Percentiles rank a stretch among this genome's conserved stretches.
Evolutionary conservation across 1,139 yeast genomes (phyloP).

Genomic region (Magnusiomyces clavatus): DNA sequence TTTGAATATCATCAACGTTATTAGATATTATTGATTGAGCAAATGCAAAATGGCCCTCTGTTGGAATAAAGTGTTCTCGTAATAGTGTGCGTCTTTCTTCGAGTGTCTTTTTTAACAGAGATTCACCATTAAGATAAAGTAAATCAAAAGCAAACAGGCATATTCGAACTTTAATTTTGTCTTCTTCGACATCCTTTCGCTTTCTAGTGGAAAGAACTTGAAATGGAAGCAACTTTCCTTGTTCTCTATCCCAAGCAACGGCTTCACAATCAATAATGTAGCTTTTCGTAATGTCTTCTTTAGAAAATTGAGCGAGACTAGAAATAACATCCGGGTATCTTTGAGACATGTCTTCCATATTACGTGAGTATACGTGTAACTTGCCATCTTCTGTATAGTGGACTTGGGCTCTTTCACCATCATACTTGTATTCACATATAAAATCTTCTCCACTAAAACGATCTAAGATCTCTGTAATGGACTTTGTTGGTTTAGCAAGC

Average conservation of each 20-base stretch:
- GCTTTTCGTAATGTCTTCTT: slow-evolving; percentile 32
- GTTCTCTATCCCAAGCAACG: slow-evolving; percentile 91
- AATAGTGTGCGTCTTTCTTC: slow-evolving; percentile 61
- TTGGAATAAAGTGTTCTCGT: slow-evolving; percentile 46
- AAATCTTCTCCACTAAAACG: slow-evolving; percentile 78
- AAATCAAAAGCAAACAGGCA: slow-evolving; percentile 91
- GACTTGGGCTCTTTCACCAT: slow-evolving; percentile 96
- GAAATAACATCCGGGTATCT: slow-evolving; percentile 85
- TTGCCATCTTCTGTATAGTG: slow-evolving; percentile 63
- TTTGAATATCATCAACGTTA: slow-evolving; percentile 65
- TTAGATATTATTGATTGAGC: slow-evolving; percentile 72
- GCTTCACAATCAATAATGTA: slow-evolving; percentile 93
- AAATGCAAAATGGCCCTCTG: slow-evolving; percentile 73
- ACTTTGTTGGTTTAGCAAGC: slow-evolving; percentile 96
- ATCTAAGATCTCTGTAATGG: slow-evolving; percentile 83
- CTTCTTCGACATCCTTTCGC: slow-evolving; percentile 82
- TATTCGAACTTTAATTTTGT: slow-evolving; percentile 81
- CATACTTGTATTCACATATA: slow-evolving; percentile 94
- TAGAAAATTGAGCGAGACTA: slow-evolving; percentile 54
- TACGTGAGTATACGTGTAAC: slow-evolving; percentile 78
- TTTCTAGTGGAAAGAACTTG: slow-evolving; percentile 90
- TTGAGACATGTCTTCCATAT: slow-evolving; percentile 95
- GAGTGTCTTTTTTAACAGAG: slow-evolving; percentile 61
- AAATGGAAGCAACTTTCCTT: slow-evolving; percentile 76
- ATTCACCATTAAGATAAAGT: slow-evolving; percentile 60